A percentile compares a stretch with the other conserved stretches of the same genome.
Evolutionary conservation across 305 asterid species (phyloP).

Genomic region (Fraxinus greggii): DNA sequence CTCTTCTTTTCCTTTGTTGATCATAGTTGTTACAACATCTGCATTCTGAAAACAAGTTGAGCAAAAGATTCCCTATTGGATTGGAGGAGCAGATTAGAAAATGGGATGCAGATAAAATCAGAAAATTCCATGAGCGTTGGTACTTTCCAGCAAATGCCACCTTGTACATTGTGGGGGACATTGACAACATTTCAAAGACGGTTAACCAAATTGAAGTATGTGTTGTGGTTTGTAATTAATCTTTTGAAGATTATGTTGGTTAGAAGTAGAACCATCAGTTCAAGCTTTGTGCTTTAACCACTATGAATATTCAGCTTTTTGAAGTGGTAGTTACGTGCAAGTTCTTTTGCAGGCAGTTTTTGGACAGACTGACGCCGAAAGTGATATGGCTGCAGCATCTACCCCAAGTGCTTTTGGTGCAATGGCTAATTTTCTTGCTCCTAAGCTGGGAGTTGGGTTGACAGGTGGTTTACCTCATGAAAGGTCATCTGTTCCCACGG

Average conservation of each 20-base stretch:
- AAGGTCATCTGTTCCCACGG: constrained; percentile 57
- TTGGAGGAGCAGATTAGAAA: constrained; percentile 97
- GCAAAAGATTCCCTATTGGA: constrained; percentile 96
- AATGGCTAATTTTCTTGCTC: constrained; percentile 94
- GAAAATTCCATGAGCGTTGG: constrained; percentile 98
- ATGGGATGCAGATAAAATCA: constrained; percentile 97
- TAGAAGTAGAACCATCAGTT: constrained; percentile 15
- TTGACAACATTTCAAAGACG: constrained; percentile 72
- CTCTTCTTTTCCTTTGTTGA: constrained; percentile 32
- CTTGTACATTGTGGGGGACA: constrained; percentile 93
- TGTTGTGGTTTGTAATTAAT: constrained; percentile 18
- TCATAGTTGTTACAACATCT: constrained; percentile 84
- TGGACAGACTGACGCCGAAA: constrained; percentile 66
- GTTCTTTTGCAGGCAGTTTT: constrained; percentile 66
- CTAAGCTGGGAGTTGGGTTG: constrained; percentile 78
- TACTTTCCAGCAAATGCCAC: constrained; percentile 99
- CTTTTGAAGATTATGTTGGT: constrained; percentile 20
- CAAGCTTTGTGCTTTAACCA: constrained; percentile 20
- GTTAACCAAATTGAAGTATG: constrained; percentile 88
- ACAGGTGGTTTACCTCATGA: constrained; percentile 67
- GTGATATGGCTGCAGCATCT: constrained; percentile 54
- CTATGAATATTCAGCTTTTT: constrained; percentile 8
- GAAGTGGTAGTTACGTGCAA: constrained; percentile 19
- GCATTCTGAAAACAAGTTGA: constrained; percentile 97
- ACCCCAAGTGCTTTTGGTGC: constrained; percentile 86